Conservation (phyloP, 1,139 yeast genomes). For the Debaryomyces subglobosus region DNA sequence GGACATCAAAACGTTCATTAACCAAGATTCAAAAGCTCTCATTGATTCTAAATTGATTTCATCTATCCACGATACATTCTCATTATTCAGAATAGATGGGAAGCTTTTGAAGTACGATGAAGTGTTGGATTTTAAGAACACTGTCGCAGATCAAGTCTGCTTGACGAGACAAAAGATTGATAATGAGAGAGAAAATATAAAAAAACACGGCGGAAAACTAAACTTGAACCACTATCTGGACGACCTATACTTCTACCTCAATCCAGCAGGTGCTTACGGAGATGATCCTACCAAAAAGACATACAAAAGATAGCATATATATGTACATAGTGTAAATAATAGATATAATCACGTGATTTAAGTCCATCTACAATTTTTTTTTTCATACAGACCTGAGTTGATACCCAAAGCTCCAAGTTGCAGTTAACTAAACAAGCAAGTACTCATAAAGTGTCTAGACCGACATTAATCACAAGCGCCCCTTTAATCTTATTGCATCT, state of each 20-base stretch:
- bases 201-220: slow-evolving; percentile 2
- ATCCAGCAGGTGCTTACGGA: slow-evolving; percentile 5
- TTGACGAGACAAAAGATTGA: slow-evolving; percentile 5
- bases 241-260: slow-evolving; percentile 7
- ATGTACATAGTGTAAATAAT: slow-evolving; percentile 7
- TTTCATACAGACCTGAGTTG: not conserved
- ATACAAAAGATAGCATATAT: slow-evolving; percentile 2
- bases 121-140: slow-evolving; percentile 12
- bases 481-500: not conserved
- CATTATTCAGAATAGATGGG: slow-evolving; percentile 29
- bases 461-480: not conserved
- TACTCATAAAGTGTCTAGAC: not conserved
- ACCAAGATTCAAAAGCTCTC: slow-evolving; percentile 6
- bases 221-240: slow-evolving; percentile 8
- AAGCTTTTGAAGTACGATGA: slow-evolving; percentile 25
- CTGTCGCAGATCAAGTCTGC: slow-evolving; percentile 7
- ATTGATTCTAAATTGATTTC: slow-evolving; percentile 17
- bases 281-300: slow-evolving; percentile 7
- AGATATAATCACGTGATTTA: slow-evolving; percentile 5
- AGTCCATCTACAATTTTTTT: slow-evolving; percentile 2
- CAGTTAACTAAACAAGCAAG: not conserved
- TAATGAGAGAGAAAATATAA: slow-evolving; percentile 2
- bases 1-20: not conserved
- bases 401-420: not conserved
- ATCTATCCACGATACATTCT: slow-evolving; percentile 21